These are phyloP conservation scores for Pichia pseudocactophila DNA, from an alignment of 805 yeast species.

Conservation along the genomic window DNA sequence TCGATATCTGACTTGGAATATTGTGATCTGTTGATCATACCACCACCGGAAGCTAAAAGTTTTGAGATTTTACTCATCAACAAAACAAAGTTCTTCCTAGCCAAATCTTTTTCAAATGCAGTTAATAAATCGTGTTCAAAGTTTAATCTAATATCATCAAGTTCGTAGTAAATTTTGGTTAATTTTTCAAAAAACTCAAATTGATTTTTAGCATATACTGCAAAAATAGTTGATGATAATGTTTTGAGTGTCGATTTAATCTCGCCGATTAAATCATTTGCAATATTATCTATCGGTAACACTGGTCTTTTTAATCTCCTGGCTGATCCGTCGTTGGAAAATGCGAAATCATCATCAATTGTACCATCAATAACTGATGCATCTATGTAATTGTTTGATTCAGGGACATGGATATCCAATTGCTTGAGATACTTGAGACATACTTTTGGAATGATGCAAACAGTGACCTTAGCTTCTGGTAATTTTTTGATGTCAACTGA, in stretches of 20 bases:
- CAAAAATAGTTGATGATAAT: conserved; percentile 55
- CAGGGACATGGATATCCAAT: conserved; percentile 16
- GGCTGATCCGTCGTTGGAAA: conserved; percentile 6
- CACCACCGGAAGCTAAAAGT: conserved; percentile 38
- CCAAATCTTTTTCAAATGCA: conserved; percentile 37
- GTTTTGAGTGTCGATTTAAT: conserved; percentile 48
- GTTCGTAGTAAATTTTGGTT: conserved; percentile 40
- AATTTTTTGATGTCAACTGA: conserved; percentile 52
- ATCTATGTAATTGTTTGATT: neutral
- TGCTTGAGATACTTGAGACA: conserved; percentile 39
- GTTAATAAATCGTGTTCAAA: conserved; percentile 45
- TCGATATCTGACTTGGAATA: conserved; percentile 20
- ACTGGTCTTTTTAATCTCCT: conserved; percentile 33
- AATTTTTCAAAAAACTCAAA: conserved; percentile 53
- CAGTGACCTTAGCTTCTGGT: conserved; percentile 44
- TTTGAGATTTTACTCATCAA: conserved; percentile 54
- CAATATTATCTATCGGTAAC: conserved; percentile 40
- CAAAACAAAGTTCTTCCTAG: conserved; percentile 43
- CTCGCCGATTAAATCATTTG: conserved; percentile 44
- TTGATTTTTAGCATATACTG: conserved; percentile 64
- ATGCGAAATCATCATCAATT: conserved; percentile 23
- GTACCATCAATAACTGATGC: conserved; percentile 9
- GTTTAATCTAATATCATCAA: conserved; percentile 51
- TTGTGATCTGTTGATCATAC: conserved; percentile 25
- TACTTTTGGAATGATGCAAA: conserved; percentile 55